A percentile compares a stretch with the other conserved stretches of the same genome.
Conservation (phyloP, 495 filamentous ascomycete genomes). For the Umbilicaria muhlenbergii region DNA sequence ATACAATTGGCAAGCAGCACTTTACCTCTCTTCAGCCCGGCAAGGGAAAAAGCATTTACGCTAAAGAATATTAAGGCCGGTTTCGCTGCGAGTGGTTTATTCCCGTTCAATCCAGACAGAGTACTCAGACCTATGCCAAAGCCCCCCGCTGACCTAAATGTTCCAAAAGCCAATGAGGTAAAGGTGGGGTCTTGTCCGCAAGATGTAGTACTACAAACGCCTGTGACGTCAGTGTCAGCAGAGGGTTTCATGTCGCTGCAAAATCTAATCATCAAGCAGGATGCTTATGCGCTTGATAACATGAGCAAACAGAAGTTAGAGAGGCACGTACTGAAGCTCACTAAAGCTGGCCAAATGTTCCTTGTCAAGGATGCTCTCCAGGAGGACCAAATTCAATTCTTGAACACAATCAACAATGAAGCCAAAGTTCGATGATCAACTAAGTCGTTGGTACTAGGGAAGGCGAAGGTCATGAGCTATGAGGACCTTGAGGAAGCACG, state of each 20-base stretch:
- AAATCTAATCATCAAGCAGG: constrained; percentile 14
- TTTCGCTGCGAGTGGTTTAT: too few species aligned
- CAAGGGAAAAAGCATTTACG: too few species aligned
- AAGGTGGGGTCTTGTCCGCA: too few species aligned
- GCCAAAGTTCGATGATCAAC: constrained; percentile 14
- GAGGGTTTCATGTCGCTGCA: constrained; percentile 14
- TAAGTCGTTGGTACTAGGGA: constrained; percentile 12
- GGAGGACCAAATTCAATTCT: constrained; percentile 14
- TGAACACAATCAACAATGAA: constrained; percentile 16
- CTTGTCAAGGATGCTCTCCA: constrained; percentile 18
- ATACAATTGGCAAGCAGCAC: too few species aligned
- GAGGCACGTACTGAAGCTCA: constrained; percentile 11
- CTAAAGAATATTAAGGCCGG: too few species aligned
- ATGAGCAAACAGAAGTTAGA: constrained; percentile 11
- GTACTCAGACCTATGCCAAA: too few species aligned
- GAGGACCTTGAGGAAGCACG: constrained; percentile 15
- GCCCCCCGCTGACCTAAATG: too few species aligned
- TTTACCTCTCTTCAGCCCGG: too few species aligned
- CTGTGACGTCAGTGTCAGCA: too few species aligned
- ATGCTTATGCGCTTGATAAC: constrained; percentile 11
- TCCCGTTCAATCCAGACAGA: too few species aligned
- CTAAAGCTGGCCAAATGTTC: constrained; percentile 13
- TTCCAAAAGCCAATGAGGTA: too few species aligned
- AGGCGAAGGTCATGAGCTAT: constrained; percentile 18
- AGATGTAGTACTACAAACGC: too few species aligned